Evolutionary conservation across 2,329 filamentous ascomycete species (phyloP), one percentile per base, ranked within the genome.

Genomic region (Penicillium concentricum): DNA sequence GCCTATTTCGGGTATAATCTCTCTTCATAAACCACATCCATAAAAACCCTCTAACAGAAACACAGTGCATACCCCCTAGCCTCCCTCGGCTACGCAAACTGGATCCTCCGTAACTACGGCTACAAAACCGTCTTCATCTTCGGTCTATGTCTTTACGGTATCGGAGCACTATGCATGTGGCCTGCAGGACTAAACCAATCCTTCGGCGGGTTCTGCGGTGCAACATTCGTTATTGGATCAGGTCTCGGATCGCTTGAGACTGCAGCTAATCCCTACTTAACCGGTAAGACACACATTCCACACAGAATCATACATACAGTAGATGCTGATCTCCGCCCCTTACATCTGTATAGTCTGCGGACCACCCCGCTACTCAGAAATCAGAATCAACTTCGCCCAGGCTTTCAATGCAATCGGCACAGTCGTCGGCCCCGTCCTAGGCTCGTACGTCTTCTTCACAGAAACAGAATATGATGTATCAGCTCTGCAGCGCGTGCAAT

Each of bases 141-240:
- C 28, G 90, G 89, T 37, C 79, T 92, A 7, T 79, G 75, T 56
- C 80, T 91, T 43, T 90, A 91, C 71, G 86, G 87, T 1, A 79
- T 85, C 5, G 88, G 88, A 1, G 90, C 89, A 35, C 84, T 93
- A 61, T 91, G 92, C 76, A 92, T 93, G 76, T 94, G 90, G 90
- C 90, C 90, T 0, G 88, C 87, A 2, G 88, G 87, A 8, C 84
- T 92, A 10, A 82, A 91, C 57, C 81, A 82, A 43, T 89, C 85
- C 16, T 92, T 92, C 67, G 84, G 81, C 26, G 90, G 89, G 9
- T 92, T 92, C 75, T 91, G 88, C 66, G 84, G 82, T 35, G 82
- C 74, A 50, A 80, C 90, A 64, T 90, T 92, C 72, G 83, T 92
- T 60, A 87, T 91, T 57, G 89, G 88, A 30, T 87, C 86, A 55